Evolutionary conservation across 2,329 filamentous ascomycete species (phyloP).

Genomic region (Pseudogymnoascus sp.): DNA sequence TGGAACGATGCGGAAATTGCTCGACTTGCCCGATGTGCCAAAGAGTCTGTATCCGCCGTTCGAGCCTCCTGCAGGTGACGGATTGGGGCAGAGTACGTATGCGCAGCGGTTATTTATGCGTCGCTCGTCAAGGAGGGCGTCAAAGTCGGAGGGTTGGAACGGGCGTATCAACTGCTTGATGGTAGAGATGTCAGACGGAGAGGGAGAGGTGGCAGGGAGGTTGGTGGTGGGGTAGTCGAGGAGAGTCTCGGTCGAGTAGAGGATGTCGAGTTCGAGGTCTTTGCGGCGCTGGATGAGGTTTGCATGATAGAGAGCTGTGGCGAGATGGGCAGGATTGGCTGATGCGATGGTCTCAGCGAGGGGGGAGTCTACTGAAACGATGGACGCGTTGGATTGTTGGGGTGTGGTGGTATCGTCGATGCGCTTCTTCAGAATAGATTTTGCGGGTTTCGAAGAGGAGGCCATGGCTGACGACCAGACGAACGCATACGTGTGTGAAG

Average conservation of each 20-base stretch:
- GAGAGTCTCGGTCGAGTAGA: slow-evolving; percentile 59
- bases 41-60: slow-evolving; percentile 63
- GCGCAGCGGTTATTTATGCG: slow-evolving; percentile 78
- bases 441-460: slow-evolving; percentile 29
- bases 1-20: slow-evolving; percentile 59
- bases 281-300: slow-evolving; percentile 75
- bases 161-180: slow-evolving; percentile 61
- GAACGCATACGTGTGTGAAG: background rate
- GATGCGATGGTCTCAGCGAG: slow-evolving; percentile 36
- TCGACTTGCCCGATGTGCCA: slow-evolving; percentile 38
- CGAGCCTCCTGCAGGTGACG: slow-evolving; percentile 47
- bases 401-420: slow-evolving; percentile 33
- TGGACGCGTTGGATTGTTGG: background rate
- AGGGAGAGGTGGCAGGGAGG: slow-evolving; percentile 41
- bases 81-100: slow-evolving; percentile 67
- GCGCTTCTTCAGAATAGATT: slow-evolving; percentile 55
- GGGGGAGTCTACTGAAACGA: slow-evolving; percentile 33
- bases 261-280: slow-evolving; percentile 64
- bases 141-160: slow-evolving; percentile 85
- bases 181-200: slow-evolving; percentile 49
- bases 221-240: slow-evolving; percentile 32
- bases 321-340: slow-evolving; percentile 32
- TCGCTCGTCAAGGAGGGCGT: slow-evolving; percentile 79
- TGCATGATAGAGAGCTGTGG: slow-evolving; percentile 72
- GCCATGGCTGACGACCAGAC: slow-evolving; percentile 19